These are phyloP conservation scores for Calendula officinalis DNA, from an alignment of 129 eudicot species.

Conservation along the genomic window DNA sequence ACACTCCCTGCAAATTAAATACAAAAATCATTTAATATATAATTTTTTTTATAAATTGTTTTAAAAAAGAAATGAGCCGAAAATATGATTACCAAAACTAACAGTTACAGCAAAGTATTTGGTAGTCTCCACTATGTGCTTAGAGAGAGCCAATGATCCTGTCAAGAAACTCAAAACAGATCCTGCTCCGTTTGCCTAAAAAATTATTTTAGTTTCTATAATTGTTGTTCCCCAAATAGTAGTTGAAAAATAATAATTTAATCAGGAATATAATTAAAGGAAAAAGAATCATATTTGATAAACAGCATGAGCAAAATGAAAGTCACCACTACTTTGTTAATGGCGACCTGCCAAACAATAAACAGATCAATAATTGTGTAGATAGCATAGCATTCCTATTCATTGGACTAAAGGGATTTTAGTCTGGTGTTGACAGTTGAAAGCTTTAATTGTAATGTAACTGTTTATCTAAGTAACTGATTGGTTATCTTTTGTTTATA, in stretches of 20 bases:
- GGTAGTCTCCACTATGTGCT: constrained; percentile 78
- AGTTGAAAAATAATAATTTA: no score
- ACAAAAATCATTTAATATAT: not conserved
- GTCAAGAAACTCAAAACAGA: constrained; percentile 89
- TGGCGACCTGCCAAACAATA: not conserved
- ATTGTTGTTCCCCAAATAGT: no score
- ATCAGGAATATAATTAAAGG: not conserved
- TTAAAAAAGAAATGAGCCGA: not conserved
- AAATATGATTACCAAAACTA: constrained; percentile 71
- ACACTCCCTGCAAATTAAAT: constrained; percentile 65
- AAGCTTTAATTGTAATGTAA: not conserved
- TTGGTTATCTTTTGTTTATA: not conserved
- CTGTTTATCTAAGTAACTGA: not conserved
- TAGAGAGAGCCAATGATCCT: constrained; percentile 84
- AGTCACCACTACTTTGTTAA: not conserved
- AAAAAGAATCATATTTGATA: not conserved
- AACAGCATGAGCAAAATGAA: constrained; percentile 5
- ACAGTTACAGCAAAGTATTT: constrained; percentile 86
- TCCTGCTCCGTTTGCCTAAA: constrained; percentile 96
- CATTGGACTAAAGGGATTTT: not conserved
- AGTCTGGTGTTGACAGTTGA: not conserved
- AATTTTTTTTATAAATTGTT: not conserved
- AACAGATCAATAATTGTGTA: not conserved
- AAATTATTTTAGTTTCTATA: not conserved
- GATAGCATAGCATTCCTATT: not conserved